Conservation (phyloP, 2,329 filamentous ascomycete genomes). For the Thyridium curvatum region DNA sequence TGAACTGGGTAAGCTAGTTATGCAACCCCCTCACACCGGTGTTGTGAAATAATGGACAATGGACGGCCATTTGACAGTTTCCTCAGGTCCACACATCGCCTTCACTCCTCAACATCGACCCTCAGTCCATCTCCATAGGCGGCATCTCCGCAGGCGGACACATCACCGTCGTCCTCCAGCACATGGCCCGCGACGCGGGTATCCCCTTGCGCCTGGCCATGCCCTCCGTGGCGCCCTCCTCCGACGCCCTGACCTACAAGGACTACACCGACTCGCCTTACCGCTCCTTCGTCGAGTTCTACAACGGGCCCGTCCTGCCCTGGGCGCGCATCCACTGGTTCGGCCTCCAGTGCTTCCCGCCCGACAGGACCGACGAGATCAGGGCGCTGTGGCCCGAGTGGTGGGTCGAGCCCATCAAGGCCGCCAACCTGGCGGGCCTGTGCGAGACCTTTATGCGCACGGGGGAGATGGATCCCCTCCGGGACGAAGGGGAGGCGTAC, state of each 20-base stretch:
- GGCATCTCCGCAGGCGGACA: conserved; percentile 40
- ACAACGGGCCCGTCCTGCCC: conserved; percentile 22
- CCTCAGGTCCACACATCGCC: too few relatives aligned
- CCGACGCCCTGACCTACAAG: conserved; percentile 17
- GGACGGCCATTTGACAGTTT: too few relatives aligned
- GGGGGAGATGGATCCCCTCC: conserved; percentile 26
- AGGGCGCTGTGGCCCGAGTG: conserved; percentile 21
- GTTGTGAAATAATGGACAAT: too few relatives aligned
- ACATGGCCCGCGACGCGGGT: conserved; percentile 28
- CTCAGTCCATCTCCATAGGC: conserved; percentile 26
- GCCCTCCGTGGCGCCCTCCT: conserved; percentile 21
- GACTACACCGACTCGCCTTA: conserved; percentile 26
- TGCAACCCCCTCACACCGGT: not conserved
- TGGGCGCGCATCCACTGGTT: conserved; percentile 27
- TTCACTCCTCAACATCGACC: conserved; percentile 19
- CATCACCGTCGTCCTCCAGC: conserved; percentile 26
- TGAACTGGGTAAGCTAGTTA: conserved; percentile 27
- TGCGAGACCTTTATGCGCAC: conserved; percentile 26
- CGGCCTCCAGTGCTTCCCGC: conserved; percentile 18
- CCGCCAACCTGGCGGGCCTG: conserved; percentile 21
- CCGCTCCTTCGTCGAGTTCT: conserved; percentile 25
- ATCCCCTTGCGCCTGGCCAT: conserved; percentile 26
- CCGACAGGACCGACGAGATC: conserved; percentile 16
- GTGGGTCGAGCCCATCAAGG: conserved; percentile 25
- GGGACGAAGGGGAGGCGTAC: conserved; percentile 34